Base-by-base conservation (phyloP, 2,329 filamentous ascomycete species). In the Cladobotryum protrusum region DNA sequence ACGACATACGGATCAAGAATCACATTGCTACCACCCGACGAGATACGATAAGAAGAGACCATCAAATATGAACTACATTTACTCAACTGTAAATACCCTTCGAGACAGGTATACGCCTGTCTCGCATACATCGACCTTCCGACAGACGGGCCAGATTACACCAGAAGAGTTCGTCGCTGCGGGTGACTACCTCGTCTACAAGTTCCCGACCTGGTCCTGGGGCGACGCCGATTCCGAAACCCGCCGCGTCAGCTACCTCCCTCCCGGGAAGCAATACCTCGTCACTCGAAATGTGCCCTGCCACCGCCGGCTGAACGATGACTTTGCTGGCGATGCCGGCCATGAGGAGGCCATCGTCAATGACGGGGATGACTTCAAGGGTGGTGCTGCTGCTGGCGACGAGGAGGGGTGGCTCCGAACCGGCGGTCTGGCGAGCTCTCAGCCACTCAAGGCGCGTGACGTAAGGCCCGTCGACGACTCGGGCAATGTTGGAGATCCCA, bases 191-290 rank as follows among this genome's bases (percentile, higher is more conserved):
- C 83, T 99, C 35, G 91, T 96, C 63, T 96, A 95, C 83, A 97
- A 96, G 75, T 99, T 99, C 72, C 93, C 92, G 8, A 95, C 92
- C 52, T 99, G 93, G 93, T 87, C 89, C 45, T 99, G 93, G 93
- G 84, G 87, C 57, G 89, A 93, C 61, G 91, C 92, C 58, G 87
- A 92, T 49, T 82, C 84, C n/a, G 81, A 85, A 1, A 78, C 81
- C 54, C 88, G 89, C 67, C 86, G 90, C 56, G 87, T 88, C 49
- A 74, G 76, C 57, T 88, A 95, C 65, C 82, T 99, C 4, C 93
- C 93, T 1, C 72, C 83, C 0, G 89, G 87, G 46, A 99, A 97
- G 73, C 93, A 99, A 77, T 99, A 90, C 64, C 80, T 99, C 35
- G 87, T 97, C 39, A 96, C 93, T 11, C 86, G 92, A 52, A 92